A percentile compares a stretch with the other conserved stretches of the same genome.
These are phyloP conservation scores for Coccomyxa sp. DNA, from an alignment of 139 green algal genomes.

Conservation along the genomic window DNA sequence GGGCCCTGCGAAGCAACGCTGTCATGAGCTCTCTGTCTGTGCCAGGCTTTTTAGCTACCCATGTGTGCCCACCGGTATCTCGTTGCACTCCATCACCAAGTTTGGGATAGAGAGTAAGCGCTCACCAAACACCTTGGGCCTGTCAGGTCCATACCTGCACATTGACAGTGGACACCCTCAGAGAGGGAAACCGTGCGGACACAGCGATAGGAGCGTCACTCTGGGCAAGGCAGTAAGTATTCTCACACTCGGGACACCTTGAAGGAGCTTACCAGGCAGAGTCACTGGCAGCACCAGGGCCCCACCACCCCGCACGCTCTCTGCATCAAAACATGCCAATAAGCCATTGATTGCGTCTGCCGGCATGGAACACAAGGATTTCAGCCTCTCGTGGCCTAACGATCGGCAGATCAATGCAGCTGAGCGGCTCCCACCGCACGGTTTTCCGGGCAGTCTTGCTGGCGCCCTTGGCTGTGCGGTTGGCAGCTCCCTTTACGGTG, in stretches of 20 bases:
- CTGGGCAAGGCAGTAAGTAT: neutral
- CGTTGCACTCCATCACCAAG: no score
- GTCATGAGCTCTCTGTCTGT: no score
- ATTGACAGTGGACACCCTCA: neutral
- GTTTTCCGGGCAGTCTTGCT: neutral
- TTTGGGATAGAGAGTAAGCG: neutral
- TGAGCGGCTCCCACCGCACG: neutral
- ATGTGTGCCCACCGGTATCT: no score
- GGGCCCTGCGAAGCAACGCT: neutral
- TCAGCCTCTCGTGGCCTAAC: neutral
- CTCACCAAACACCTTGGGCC: neutral
- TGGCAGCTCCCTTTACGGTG: neutral
- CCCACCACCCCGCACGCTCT: constrained; percentile 2
- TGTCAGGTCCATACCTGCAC: neutral
- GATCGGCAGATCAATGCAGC: neutral
- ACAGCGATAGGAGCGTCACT: neutral
- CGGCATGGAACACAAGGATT: neutral
- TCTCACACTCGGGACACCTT: neutral
- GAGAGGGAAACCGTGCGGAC: neutral
- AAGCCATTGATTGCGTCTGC: neutral
- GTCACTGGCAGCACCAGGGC: neutral
- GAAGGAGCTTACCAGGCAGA: neutral
- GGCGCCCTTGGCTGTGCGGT: neutral
- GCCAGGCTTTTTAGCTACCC: no score
- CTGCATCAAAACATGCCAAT: neutral